These are phyloP conservation scores for Rutstroemia sp. DNA, from an alignment of 2,329 filamentous ascomycete genomes.

Conservation along the genomic window DNA sequence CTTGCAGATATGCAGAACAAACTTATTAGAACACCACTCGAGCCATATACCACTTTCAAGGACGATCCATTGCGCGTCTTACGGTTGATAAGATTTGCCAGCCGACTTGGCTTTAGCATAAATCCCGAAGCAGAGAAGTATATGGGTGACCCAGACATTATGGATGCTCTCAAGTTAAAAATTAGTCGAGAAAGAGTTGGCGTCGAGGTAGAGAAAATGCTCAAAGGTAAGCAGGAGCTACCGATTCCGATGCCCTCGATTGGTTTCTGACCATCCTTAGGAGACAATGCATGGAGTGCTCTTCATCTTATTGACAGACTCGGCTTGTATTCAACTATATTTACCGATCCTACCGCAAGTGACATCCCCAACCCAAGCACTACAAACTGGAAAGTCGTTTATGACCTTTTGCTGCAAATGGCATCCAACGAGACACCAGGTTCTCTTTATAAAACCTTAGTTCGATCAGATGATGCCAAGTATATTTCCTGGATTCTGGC, in stretches of 20 bases:
- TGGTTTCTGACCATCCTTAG: constrained; percentile 29
- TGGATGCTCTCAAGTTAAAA: constrained; percentile 72
- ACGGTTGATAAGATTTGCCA: constrained; percentile 83
- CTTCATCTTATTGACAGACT: constrained; percentile 60
- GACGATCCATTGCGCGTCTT: constrained; percentile 87
- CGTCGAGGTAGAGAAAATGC: constrained; percentile 84
- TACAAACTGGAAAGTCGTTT: constrained; percentile 54
- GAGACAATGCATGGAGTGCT: constrained; percentile 51
- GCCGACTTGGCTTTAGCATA: constrained; percentile 72
- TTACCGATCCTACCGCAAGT: constrained; percentile 56
- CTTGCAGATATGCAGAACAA: constrained; percentile 64
- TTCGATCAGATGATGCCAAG: constrained; percentile 55
- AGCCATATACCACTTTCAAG: constrained; percentile 85
- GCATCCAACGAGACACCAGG: constrained; percentile 36
- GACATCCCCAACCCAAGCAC: constrained; percentile 49
- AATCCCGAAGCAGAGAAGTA: constrained; percentile 58
- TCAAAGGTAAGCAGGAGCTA: constrained; percentile 50
- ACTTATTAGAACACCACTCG: constrained; percentile 77
- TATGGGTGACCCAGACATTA: constrained; percentile 76
- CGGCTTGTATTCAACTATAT: constrained; percentile 64
- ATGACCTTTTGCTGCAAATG: constrained; percentile 54
- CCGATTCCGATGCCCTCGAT: background rate
- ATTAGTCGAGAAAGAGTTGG: constrained; percentile 90
- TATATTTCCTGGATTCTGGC: constrained; percentile 73
- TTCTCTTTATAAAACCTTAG: constrained; percentile 46